phyloP scores from a whole-genome alignment of 1,139 yeast species.

The Entelexis sorbosivorans region DNA sequence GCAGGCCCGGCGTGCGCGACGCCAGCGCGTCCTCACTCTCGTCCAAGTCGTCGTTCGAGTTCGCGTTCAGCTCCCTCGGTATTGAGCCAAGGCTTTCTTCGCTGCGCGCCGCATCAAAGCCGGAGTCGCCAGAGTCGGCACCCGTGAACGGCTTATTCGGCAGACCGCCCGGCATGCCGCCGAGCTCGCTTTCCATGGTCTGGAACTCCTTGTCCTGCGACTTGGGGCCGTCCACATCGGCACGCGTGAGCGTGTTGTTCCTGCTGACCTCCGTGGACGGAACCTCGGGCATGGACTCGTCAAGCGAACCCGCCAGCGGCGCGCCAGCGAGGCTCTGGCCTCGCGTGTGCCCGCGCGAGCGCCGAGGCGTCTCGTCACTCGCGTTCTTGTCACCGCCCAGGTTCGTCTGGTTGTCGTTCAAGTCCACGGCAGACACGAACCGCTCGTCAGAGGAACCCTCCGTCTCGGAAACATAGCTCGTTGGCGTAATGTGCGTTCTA shows the following conservation, averaged over 20 bases:
- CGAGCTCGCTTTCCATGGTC: constrained; percentile 12
- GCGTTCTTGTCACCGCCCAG: neutral
- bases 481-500: constrained; percentile 8
- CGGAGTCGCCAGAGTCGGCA: neutral
- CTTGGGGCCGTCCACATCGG: neutral
- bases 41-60: neutral
- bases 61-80: neutral
- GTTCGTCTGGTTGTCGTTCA: neutral
- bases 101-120: neutral
- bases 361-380: neutral
- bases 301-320: neutral
- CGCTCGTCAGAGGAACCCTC: constrained; percentile 16
- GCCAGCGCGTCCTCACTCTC: neutral
- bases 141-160: constrained; percentile 1
- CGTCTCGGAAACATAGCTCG: constrained; percentile 13
- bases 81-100: neutral
- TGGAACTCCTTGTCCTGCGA: constrained; percentile 5
- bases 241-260: constrained; percentile 2
- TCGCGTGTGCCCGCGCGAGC: constrained; percentile 11
- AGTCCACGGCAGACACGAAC: constrained; percentile 18
- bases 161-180: constrained; percentile 18
- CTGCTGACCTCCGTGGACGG: neutral
- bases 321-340: constrained; percentile 9
- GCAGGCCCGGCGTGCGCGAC: constrained; percentile 11
- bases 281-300: neutral